Base-by-base conservation (phyloP, 371 early-diverging fungal species). In the Mucor racemosus region DNA sequence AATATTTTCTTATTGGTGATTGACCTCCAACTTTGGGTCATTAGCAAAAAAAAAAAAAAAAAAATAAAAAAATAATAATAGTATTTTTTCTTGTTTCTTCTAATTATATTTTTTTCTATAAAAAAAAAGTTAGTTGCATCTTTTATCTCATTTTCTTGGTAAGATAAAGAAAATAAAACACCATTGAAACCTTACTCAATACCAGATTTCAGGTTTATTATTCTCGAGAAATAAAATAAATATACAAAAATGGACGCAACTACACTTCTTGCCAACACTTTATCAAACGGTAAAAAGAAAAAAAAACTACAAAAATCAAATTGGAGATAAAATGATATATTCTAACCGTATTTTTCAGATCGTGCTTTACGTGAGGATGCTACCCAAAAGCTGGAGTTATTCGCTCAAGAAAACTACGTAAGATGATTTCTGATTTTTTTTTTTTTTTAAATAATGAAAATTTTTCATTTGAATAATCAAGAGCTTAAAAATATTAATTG, bases 391-490 rank as follows among this genome's bases (percentile, higher is more conserved):
- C 85, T 94, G 64, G 90, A 93, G 75, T 67, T 76, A 19, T 89
- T 91, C 21, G 88, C 90, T 62, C 84, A 76, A 64, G 91, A 92
- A 71, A 91, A 92, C 73, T 94, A 91, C 80, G 94, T 93, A 89
- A 83, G 90, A 81, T 36, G 9, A 19, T 26, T 26, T 26, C 15
- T 53, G 14, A 34, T n/a, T 34, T 19, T 46, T 40, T n/a, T 34
- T 19, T 46, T 10, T 19, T 46, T 19, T 9, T 19, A 46, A n/a
- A 46, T 15, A 17, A 17, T 35, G 38, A 67, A 55, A 60, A 61
- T 35, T 35, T 35, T 56, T 44, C 60, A 40, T 60, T 57, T 39
- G 31, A 33, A 26, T 63, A 54, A 41, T 26, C 1, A 26, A 26
- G 26, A 3, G 3, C 1, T 26, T 26, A 26, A 26, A 26, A 26